Evolutionary conservation across 768 basidiomycete genomes (phyloP), one percentile per base, ranked within the genome.

Genomic region (Lactarius quietus): DNA sequence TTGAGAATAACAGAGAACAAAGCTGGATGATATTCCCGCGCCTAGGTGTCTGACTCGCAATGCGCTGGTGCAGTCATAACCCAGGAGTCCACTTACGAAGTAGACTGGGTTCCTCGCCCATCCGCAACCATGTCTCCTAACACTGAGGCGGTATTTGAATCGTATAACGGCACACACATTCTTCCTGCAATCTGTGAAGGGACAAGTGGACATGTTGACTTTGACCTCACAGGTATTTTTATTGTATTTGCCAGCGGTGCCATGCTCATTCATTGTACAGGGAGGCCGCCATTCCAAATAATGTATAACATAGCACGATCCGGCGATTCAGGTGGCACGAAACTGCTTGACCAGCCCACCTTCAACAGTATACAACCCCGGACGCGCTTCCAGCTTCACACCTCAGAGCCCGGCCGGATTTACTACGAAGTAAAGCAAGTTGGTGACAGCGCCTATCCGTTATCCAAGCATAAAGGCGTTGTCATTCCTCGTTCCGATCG

Each of bases 271-370:
- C 26, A 17, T 45, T 29, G 17, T 3, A 31, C 70, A 91, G 95
- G 95, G 58, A 86, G 87, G 26, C 87, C 93, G n/a, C 95, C 95
- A 0, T 98, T 95, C 83, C 89, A 96, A 73, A 87, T 96, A 67
- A 88, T 85, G 83, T 97, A 95, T 75, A 90, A 92, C 69, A 85
- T 93, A 61, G 92, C 89, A 1, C 83, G 84, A 73, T 82, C 87
- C 59, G 82, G 79, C 60, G 89, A 88, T 10, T 78, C 79, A 20
- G 89, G 91, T 5, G 88, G 85, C 7, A 89, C 86, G 2, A 84
- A 80, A 66, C 80, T 93, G 55, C 77, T 90, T 35, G 90, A 87
- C 63, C 89, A 92, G 68, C 87, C 89, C 1, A 86, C 84, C 1
- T 89, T 94, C 78, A 92, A 87, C 75, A 93, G 92, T 72, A 92